Base-by-base conservation (phyloP, 1,139 yeast genomes). In the Yamadazyma sp. region DNA sequence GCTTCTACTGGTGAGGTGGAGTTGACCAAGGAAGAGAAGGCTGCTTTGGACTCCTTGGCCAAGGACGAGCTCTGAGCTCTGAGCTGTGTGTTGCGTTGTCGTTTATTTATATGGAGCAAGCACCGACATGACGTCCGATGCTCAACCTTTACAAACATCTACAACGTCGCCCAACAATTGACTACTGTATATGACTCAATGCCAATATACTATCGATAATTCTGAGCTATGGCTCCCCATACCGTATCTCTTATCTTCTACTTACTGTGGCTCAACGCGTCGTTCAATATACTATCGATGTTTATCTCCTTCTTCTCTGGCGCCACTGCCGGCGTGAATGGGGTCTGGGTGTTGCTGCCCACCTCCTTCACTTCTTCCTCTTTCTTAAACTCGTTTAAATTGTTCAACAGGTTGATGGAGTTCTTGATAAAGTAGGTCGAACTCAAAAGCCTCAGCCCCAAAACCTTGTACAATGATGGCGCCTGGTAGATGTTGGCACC, bases 401-500 rank as follows among this genome's bases (percentile, higher is more conserved):
- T 50, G 45, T 65, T 65, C 35, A 71, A 53, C 25, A 64, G 45
- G 29, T 62, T 65, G 22, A 69, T 58, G 16, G 72, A 61, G 31
- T 61, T 64, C 42, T 66, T 66, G 37, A 72, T 58, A 33, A 66
- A 60, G 34, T 67, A 48, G 14, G 67, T 70, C 24, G 66, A 61
- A 20, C 72, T 61, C 22, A 71, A 56, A 16, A 72, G 48, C 33
- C 77, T 50, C 2, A 75, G 59, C 12, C 69, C 59, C 18, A 72
- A 48, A 3, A 71, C 60, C 45, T 69, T 74, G 50, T 66, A 65
- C 10, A 72, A 53, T 43, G 62, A 63, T 3, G 98, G 98, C 0
- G 97, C 86, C 78, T 87, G 94, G 64, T 91, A 92, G 3, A 92
- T 85, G 54, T 88, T 89, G 18, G 96, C 95, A 3, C 96, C 96